A percentile compares a stretch with the other conserved stretches of the same genome.
These are phyloP conservation scores for Stephanodiscus triporus DNA, from an alignment of 108 stramenopile genomes.

Conservation along the genomic window DNA sequence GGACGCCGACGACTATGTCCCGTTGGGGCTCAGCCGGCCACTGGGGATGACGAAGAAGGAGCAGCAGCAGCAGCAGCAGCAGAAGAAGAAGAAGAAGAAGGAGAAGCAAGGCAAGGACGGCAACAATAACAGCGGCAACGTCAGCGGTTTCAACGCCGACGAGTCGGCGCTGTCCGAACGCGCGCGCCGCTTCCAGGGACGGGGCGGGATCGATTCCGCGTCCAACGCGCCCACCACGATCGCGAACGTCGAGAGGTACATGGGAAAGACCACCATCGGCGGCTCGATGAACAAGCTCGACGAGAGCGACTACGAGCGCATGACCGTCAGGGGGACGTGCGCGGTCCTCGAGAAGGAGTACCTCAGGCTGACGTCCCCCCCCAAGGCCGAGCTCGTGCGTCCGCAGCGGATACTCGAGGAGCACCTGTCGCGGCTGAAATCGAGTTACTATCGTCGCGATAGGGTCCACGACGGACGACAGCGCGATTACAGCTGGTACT, in stretches of 20 bases:
- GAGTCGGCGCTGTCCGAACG: conserved; percentile 46
- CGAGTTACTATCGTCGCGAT: conserved; percentile 6
- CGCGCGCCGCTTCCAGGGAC: conserved; percentile 65
- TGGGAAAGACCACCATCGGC: conserved; percentile 75
- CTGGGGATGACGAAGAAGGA: conserved; percentile 13
- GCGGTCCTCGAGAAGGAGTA: conserved; percentile 77
- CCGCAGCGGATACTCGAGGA: conserved; percentile 60
- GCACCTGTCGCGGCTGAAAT: conserved; percentile 62
- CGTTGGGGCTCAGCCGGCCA: conserved; percentile 26
- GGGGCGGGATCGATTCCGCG: conserved; percentile 55
- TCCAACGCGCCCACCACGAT: conserved; percentile 22
- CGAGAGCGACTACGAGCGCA: conserved; percentile 69
- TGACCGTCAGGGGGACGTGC: conserved; percentile 85
- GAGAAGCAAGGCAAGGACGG: conserved; percentile 17
- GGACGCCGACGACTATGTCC: conserved; percentile 31
- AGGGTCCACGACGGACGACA: conserved; percentile 29
- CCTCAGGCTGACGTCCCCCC: conserved; percentile 81
- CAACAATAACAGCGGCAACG: conserved; percentile 1
- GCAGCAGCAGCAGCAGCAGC: conserved; percentile 33
- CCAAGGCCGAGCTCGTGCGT: conserved; percentile 72
- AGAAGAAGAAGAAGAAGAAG: conserved; percentile 11
- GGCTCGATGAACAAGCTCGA: conserved; percentile 46
- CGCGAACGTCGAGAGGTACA: conserved; percentile 61
- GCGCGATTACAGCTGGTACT: conserved; percentile 87
- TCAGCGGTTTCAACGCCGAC: conserved; percentile 45